Evolutionary conservation across 768 basidiomycete species (phyloP).

Genomic region (Tulasnella sp.): DNA sequence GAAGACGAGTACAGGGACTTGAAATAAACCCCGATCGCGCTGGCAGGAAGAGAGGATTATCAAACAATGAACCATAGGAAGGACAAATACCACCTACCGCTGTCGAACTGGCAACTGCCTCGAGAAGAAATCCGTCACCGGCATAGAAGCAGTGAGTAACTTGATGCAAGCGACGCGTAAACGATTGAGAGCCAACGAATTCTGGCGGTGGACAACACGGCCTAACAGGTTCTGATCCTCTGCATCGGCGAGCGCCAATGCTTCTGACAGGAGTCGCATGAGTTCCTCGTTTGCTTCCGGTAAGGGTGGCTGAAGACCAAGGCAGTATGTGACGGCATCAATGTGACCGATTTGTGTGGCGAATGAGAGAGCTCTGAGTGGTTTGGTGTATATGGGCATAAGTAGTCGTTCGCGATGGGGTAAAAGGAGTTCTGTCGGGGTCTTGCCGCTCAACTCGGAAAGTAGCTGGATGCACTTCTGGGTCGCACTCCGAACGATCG

Average conservation of each 20-base stretch:
- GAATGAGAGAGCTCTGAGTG: conserved; percentile 86
- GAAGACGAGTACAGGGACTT: conserved; percentile 92
- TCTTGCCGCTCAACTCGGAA: conserved; percentile 55
- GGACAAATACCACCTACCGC: conserved; percentile 38
- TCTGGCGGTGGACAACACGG: conserved; percentile 64
- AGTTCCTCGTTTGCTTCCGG: conserved; percentile 89
- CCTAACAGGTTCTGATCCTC: conserved; percentile 76
- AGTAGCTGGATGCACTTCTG: conserved; percentile 71
- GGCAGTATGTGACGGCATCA: conserved; percentile 88
- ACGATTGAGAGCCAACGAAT: conserved; percentile 67
- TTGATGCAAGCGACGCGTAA: conserved; percentile 90
- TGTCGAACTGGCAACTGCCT: conserved; percentile 74
- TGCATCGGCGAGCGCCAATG: conserved; percentile 88
- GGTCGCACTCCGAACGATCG: conserved; percentile 70
- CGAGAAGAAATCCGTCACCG: conserved; percentile 83
- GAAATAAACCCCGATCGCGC: conserved; percentile 93
- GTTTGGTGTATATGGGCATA: conserved; percentile 87
- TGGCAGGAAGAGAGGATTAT: conserved; percentile 25
- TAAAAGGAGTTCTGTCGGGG: conserved; percentile 65
- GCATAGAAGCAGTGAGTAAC: conserved; percentile 87
- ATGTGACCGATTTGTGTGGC: conserved; percentile 96
- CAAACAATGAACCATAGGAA: background rate
- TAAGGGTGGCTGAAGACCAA: conserved; percentile 77
- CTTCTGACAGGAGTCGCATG: conserved; percentile 80
- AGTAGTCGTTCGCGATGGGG: conserved; percentile 82